Conservation (phyloP, 2,329 filamentous ascomycete genomes). For the Zymoseptoria passerinii region DNA sequence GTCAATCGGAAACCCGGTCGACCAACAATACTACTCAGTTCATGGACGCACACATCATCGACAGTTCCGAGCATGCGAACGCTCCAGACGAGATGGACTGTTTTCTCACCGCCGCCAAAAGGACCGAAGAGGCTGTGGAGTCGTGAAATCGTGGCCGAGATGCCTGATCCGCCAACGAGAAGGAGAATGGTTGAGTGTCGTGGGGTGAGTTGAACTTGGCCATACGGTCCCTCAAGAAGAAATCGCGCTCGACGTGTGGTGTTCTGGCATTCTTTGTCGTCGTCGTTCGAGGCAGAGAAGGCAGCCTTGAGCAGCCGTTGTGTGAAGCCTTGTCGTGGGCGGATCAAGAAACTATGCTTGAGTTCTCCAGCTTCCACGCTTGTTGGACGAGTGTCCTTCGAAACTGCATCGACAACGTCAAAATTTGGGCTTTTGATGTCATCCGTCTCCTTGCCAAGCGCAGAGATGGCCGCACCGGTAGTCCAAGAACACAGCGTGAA, state of each 20-base stretch:
- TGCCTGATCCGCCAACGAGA: conserved; percentile 4
- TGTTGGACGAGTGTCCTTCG: conserved; percentile 6
- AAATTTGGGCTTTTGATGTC: neutral
- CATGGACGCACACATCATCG: conserved; percentile 1
- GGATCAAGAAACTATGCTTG: conserved; percentile 41
- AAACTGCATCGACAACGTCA: neutral
- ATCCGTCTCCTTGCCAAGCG: neutral
- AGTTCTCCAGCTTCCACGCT: neutral
- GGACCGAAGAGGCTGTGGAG: neutral
- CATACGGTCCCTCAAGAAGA: conserved; percentile 9
- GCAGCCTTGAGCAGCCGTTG: conserved; percentile 32
- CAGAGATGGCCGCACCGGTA: neutral
- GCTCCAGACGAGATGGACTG: conserved; percentile 4
- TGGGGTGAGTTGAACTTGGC: neutral
- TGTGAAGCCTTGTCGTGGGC: conserved; percentile 45
- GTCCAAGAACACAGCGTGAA: conserved; percentile 37
- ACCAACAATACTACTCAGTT: conserved; percentile 2
- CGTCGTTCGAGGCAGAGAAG: neutral
- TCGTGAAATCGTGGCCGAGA: conserved; percentile 4
- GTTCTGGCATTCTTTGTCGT: neutral
- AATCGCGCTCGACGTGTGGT: neutral
- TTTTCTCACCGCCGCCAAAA: neutral
- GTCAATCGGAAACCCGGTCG: neutral
- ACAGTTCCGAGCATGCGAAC: neutral
- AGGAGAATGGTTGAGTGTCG: neutral